Evolutionary conservation across 1,139 yeast genomes (phyloP), one percentile per base, ranked within the genome.

Genomic region (Diutina ranongensis): DNA sequence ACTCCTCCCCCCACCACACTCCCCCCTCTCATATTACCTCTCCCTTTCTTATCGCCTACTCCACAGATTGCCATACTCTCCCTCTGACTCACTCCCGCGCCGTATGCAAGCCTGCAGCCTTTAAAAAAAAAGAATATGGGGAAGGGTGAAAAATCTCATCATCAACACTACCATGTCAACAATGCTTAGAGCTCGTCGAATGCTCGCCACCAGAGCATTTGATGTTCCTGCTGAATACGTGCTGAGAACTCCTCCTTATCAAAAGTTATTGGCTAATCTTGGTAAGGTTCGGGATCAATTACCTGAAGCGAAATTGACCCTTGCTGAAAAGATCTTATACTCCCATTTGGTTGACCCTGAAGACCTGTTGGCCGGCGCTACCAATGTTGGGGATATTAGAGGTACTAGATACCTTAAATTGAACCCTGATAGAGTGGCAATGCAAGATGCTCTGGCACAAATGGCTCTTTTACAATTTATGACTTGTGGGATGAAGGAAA

Each of bases 381-480:
- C 3, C 12, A 58, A 62, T 36, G 65, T 77, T 9, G 59, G 69
- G 45, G 72, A 78, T 49, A 76, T 89, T 52, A 76, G 98, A 57
- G 98, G 98, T 46, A 63, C 76, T 50, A 78, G 85, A 49, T 92
- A 92, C 62, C 76, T 92, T 60, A 92, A 92, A 69, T 73, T 92
- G 55, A 76, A 81, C 59, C 98, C 98, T n/a, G 98, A 92, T 62
- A 76, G 98, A 57, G 98, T 92, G 19, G 98, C 98, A 22, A 89
- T 89, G 97, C 98, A 92, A 69, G 98, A 92, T 68, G 98, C 98
- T 1, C 84, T 95, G 21, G 98, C 98, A 2, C 98, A 92, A 67
- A 92, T 89, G 85, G 98, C 98, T 2, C 70, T 92, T 52, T 69
- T 92, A 52, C 98, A 92, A 66, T 92, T 92, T 65, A 89, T 92